Conservation (phyloP, 257 asterid genomes). For the Salvia hispanica region DNA sequence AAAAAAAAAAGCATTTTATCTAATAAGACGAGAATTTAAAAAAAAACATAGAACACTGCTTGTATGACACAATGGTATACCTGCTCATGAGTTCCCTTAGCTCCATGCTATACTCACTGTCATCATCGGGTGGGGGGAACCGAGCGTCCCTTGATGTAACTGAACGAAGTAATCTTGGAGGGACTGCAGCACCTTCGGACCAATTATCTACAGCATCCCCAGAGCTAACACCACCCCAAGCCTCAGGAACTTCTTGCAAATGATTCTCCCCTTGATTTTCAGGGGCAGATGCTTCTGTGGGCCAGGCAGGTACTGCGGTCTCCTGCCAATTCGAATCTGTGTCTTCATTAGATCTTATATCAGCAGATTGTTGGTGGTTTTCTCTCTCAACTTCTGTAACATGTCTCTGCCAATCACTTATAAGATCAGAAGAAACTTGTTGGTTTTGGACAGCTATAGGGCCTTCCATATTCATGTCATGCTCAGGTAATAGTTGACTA, state of each 20-base stretch:
- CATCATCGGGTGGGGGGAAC: slow-evolving; percentile 89
- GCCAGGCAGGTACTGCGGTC: slow-evolving; percentile 43
- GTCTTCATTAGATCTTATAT: slow-evolving; percentile 42
- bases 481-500: slow-evolving; percentile 45
- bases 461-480: slow-evolving; percentile 39
- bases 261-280: slow-evolving; percentile 41
- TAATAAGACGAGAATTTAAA: slow-evolving; percentile 24
- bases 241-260: slow-evolving; percentile 43
- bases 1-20: slow-evolving; percentile 21
- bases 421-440: slow-evolving; percentile 42
- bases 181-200: slow-evolving; percentile 62
- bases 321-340: slow-evolving; percentile 53
- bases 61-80: slow-evolving; percentile 30
- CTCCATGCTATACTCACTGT: slow-evolving; percentile 84
- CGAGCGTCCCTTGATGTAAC: slow-evolving; percentile 50
- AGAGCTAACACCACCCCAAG: slow-evolving; percentile 58
- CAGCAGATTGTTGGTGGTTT: slow-evolving; percentile 38
- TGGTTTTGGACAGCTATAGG: slow-evolving; percentile 45
- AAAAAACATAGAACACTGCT: slow-evolving; percentile 17
- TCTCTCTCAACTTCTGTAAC: slow-evolving; percentile 46
- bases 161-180: slow-evolving; percentile 62
- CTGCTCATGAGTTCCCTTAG: slow-evolving; percentile 93
- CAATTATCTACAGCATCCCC: slow-evolving; percentile 61
- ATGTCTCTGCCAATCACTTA: slow-evolving; percentile 48
- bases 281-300: slow-evolving; percentile 42